Percentiles rank a stretch among this genome's conserved stretches.
Conservation (phyloP, 257 asterid species). For the Solanum pennellii region DNA sequence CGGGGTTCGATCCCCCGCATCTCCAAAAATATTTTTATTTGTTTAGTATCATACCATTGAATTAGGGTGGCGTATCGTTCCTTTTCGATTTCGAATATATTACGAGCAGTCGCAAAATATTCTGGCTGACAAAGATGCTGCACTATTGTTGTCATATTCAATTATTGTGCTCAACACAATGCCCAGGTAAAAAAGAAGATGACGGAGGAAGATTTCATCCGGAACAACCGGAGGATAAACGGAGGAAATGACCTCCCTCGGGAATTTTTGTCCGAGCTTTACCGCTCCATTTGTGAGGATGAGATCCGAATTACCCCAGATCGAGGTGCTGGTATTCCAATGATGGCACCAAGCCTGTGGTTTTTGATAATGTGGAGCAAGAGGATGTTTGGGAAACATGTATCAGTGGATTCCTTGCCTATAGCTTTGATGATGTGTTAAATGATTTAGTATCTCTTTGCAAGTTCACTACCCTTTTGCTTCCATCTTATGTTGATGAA, state of each 20-base stretch:
- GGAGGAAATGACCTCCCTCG: slow-evolving; percentile 93
- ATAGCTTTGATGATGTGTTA: slow-evolving; percentile 49
- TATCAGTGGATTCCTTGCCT: slow-evolving; percentile 61
- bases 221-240: slow-evolving; percentile 73
- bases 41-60: too few relatives aligned
- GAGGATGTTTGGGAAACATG: slow-evolving; percentile 57
- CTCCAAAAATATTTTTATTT: slow-evolving; percentile 12
- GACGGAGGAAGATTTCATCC: slow-evolving; percentile 89
- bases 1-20: slow-evolving; percentile 91
- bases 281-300: slow-evolving; percentile 69
- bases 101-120: slow-evolving; percentile 67
- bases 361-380: slow-evolving; percentile 76
- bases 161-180: slow-evolving; percentile 80
- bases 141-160: slow-evolving; percentile 77
- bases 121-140: slow-evolving; percentile 81
- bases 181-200: slow-evolving; percentile 91
- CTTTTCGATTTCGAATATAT: slow-evolving; percentile 15
- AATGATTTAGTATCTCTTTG: slow-evolving; percentile 86
- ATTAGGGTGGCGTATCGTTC: too few relatives aligned
- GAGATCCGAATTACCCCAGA: slow-evolving; percentile 82
- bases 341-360: slow-evolving; percentile 61
- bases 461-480: slow-evolving; percentile 63
- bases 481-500: slow-evolving; percentile 46
- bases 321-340: slow-evolving; percentile 38
- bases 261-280: slow-evolving; percentile 67